Evolutionary conservation across 1,139 yeast species (phyloP), one percentile per base, ranked within the genome.

Genomic region (Zygosaccharomyces sapae): DNA sequence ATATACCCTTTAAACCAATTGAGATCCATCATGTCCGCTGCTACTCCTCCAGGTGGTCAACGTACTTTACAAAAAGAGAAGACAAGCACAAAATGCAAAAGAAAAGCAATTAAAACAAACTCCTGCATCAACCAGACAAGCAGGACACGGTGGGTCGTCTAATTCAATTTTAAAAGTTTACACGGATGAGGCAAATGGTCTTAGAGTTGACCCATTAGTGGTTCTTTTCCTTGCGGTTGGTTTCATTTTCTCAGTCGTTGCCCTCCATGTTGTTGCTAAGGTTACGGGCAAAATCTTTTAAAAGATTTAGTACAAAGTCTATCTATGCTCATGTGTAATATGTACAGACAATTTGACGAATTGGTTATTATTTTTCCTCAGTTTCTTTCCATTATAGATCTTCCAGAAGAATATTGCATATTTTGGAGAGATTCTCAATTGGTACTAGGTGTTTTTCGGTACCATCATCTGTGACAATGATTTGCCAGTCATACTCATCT

Each of bases 131-230:
- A 81, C 97, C 30, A 81, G 97, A 70, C 78, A 95, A 39, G 98
- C 97, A 24, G 97, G 97, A 48, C 96, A 96, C 48, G 97, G 96
- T 55, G 98, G 98, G 43, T 86, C 96, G 43, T 80, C 96, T 33
- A 86, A 92, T 57, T 87, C 96, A 50, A 84, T 92, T 83, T 77
- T 92, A 73, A 92, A 92, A 74, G 81, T 92, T 55, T 94, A 88
- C 76, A 90, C 97, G 37, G 98, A 92, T 62, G 98, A 92, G 73
- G 96, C 97, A 41, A 89, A 88, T 65, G 98, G 97, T 44, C 79
- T 92, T 63, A 84, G 94, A 70, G 96, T 92, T 51, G 98, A 92
- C 70, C 97, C 98, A 24, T 80, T 92, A 62, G 96, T 92, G 44
- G 97, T 92, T 43, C 80, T 92, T 72, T 94, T 92, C 59, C 78